Conservation (phyloP, 106 monocot species). For the Dioscorea alata region DNA sequence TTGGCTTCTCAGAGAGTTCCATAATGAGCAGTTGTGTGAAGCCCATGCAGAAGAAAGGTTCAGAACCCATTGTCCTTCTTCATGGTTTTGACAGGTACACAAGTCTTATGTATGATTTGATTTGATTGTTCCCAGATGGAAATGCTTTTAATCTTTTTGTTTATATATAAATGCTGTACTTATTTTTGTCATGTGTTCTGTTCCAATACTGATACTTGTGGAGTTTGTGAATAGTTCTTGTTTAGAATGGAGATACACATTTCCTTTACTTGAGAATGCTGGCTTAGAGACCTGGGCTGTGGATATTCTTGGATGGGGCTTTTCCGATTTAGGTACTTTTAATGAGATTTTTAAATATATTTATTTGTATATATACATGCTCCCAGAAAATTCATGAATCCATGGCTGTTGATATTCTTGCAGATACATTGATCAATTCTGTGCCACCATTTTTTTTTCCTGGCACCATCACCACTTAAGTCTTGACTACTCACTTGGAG, state of each 20-base stretch:
- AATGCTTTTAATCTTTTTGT: not conserved
- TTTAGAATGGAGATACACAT: constrained; percentile 92
- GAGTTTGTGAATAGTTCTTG: constrained; percentile 62
- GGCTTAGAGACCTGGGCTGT: constrained; percentile 90
- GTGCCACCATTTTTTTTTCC: too few relatives aligned
- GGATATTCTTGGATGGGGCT: constrained; percentile 98
- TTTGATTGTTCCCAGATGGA: not conserved
- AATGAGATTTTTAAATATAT: not conserved
- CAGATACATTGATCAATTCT: too few relatives aligned
- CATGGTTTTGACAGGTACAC: constrained; percentile 93
- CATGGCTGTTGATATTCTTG: too few relatives aligned
- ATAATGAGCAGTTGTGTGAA: constrained; percentile 88
- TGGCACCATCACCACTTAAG: too few relatives aligned
- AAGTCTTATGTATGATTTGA: not conserved
- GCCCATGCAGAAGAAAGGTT: constrained; percentile 29
- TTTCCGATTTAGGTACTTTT: constrained; percentile 78
- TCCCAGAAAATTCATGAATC: not conserved
- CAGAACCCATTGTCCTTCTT: constrained; percentile 72
- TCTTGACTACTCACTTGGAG: too few relatives aligned
- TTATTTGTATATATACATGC: not conserved
- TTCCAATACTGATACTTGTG: constrained; percentile 7
- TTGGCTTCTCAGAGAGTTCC: constrained; percentile 29
- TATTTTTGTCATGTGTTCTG: not conserved
- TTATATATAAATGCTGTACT: not conserved
- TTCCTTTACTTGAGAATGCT: constrained; percentile 80